Evolutionary conservation across 495 filamentous ascomycete genomes (phyloP).

Genomic region (Hypoxylon lienhwacheense): DNA sequence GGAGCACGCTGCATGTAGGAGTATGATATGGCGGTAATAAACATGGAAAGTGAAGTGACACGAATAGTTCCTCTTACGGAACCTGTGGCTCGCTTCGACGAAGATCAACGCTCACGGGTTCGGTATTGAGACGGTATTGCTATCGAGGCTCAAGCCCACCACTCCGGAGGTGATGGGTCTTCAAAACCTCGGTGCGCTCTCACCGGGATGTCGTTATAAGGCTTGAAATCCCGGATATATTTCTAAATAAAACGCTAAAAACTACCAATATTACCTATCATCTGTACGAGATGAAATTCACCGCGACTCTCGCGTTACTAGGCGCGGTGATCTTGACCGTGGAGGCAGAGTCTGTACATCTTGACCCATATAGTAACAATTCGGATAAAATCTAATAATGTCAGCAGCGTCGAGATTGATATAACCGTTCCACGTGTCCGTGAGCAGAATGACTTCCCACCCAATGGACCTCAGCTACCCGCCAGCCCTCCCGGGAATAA

Average conservation of each 20-base stretch:
- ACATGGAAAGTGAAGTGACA: too few species aligned
- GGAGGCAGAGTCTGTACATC: constrained; percentile 3
- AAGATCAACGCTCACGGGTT: too few species aligned
- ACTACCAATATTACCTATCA: not conserved
- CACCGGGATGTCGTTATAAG: not conserved
- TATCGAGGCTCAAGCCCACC: too few species aligned
- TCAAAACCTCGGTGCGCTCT: not conserved
- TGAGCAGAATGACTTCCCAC: constrained; percentile 19
- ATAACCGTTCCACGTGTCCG: constrained; percentile 15
- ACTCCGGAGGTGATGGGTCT: too few species aligned
- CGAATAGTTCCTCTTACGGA: too few species aligned
- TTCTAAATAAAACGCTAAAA: not conserved
- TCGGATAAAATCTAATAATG: constrained; percentile 1
- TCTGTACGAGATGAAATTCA: constrained; percentile 16
- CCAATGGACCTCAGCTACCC: constrained; percentile 18
- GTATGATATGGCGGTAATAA: too few species aligned
- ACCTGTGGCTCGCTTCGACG: too few species aligned
- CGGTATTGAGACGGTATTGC: too few species aligned
- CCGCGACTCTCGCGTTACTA: constrained; percentile 6
- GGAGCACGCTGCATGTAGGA: too few species aligned
- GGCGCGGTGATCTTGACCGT: not conserved
- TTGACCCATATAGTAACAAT: not conserved
- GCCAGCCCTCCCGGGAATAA: constrained; percentile 15
- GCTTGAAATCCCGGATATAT: not conserved
- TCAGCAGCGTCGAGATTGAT: constrained; percentile 11